Evolutionary conservation across 345 rosid species (phyloP), one percentile per base, ranked within the genome.

Genomic region (Litchi chinensis): DNA sequence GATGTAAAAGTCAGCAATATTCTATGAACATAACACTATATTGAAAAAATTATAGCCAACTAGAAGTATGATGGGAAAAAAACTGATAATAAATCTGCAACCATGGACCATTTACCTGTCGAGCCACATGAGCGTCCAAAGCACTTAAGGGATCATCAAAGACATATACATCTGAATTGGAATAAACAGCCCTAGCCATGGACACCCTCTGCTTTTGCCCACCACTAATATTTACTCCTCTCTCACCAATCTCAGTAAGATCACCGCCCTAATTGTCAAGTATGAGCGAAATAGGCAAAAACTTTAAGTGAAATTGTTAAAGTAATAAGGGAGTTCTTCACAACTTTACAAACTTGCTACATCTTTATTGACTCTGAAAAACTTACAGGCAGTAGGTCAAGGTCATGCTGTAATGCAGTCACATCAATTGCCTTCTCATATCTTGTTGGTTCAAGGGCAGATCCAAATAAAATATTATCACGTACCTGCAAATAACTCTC

Each of bases 151-250:
- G 99, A 76, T 96, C 99, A 88, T 96, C 99, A 74, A 96, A 92
- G 80, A 96, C 86, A 85, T 88, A 94, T 32, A 96, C 95, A 78
- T 96, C 98, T 60, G 99, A 90, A 87, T 92, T 82, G 79, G 99
- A 90, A 83, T 94, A 96, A 44, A 93, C 93, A 40, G 99, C 99
- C 82, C 99, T 88, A 72, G 98, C 99, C 99, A 96, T 90, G 70
- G 99, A 96, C 80, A 96, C 98, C 89, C 99, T 91, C 85, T 96
- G 99, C 87, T 96, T 96, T 85, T 96, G 99, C 79, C 99, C 99
- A 84, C 99, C 99, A 82, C 99, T 96, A 73, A 96, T 96, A 84
- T 94, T 96, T 59, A 96, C 99, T 71, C 99, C 99, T 88, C 99
- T 94, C 87, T 96, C 99, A 81, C 99, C 99, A 85, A 96, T 96